Evolutionary conservation across 371 early-diverging fungal species (phyloP).

Genomic region (Smittium mucronatum): DNA sequence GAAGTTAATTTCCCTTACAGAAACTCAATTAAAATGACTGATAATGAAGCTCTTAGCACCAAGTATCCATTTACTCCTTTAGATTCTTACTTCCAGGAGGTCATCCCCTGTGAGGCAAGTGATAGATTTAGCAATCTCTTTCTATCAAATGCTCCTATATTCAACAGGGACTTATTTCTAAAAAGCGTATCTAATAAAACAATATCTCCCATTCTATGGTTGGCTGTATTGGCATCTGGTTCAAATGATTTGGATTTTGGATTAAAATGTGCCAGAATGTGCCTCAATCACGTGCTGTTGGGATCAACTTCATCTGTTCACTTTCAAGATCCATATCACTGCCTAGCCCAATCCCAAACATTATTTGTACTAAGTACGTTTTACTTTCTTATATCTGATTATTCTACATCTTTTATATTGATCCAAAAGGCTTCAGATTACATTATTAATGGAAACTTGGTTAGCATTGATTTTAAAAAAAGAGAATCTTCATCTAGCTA

Average conservation of each 20-base stretch:
- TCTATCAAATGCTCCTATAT: not conserved
- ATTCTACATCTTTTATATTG: not conserved
- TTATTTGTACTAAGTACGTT: not conserved
- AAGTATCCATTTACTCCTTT: not conserved
- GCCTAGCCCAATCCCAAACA: not conserved
- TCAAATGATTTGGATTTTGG: not conserved
- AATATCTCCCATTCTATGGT: not conserved
- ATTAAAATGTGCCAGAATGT: not conserved
- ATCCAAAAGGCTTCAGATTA: not conserved
- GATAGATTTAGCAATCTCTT: conserved; percentile 1
- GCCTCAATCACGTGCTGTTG: not conserved
- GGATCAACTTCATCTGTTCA: not conserved
- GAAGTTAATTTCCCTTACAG: not conserved
- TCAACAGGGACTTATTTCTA: not conserved
- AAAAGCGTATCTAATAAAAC: not conserved
- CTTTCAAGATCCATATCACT: not conserved
- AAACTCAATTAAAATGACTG: not conserved
- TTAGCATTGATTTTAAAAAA: not conserved
- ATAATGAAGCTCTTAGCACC: not conserved
- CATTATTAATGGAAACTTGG: not conserved
- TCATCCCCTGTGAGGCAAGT: not conserved
- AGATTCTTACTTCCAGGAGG: not conserved
- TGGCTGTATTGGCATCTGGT: not conserved
- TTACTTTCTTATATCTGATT: not conserved
- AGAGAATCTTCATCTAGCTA: not conserved